Conservation (phyloP, 257 asterid species). For the Anisodus acutangulus region DNA sequence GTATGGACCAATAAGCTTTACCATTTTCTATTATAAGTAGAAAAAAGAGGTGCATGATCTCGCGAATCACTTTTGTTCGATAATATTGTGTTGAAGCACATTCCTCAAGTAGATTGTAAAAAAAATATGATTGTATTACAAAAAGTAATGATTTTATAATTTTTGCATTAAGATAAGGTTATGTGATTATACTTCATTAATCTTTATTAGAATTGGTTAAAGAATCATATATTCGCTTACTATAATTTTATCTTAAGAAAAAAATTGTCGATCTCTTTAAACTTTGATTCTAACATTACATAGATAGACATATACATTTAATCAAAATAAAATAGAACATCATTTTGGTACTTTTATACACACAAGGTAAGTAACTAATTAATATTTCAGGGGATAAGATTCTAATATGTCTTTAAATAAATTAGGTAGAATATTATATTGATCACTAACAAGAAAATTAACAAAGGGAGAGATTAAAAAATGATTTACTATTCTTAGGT, state of each 20-base stretch:
- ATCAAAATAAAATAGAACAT: no score
- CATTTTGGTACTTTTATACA: background rate
- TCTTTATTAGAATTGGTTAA: background rate
- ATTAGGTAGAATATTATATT: background rate
- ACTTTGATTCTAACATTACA: background rate
- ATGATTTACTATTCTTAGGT: background rate
- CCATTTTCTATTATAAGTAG: no score
- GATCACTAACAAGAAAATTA: background rate
- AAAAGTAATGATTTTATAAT: background rate
- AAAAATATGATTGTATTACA: background rate
- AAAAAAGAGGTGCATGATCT: no score
- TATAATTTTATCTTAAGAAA: background rate
- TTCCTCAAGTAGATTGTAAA: background rate
- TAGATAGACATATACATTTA: background rate
- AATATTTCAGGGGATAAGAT: no score
- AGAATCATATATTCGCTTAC: background rate
- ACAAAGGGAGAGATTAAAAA: background rate
- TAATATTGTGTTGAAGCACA: no score
- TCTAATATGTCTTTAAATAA: background rate
- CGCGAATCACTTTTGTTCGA: no score
- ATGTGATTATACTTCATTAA: background rate
- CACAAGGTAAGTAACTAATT: background rate
- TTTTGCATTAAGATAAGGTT: background rate
- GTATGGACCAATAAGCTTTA: no score
- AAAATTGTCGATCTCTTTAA: background rate